Evolutionary conservation across 1,284 basidiomycete species (phyloP).

Genomic region (Quambalaria eucalypti): DNA sequence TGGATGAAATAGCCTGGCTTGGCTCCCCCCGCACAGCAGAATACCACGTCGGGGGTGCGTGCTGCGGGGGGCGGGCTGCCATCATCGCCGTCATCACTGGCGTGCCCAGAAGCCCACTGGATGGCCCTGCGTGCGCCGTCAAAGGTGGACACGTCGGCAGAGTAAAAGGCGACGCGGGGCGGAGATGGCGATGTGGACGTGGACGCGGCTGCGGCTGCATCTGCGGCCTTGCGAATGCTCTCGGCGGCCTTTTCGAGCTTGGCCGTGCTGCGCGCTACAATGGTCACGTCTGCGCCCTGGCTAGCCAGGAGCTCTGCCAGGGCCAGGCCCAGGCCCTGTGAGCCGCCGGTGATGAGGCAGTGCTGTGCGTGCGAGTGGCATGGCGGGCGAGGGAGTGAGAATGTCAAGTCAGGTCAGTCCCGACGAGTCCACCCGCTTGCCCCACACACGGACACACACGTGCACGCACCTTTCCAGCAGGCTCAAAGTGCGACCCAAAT

Average conservation of each 20-base stretch:
- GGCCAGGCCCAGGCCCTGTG: slow-evolving; percentile 66
- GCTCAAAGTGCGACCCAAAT: too few relatives aligned
- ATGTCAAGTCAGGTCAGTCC: too few relatives aligned
- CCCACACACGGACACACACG: too few relatives aligned
- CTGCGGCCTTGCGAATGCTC: slow-evolving; percentile 52
- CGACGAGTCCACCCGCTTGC: too few relatives aligned
- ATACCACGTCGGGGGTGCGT: slow-evolving; percentile 59
- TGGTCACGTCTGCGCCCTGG: slow-evolving; percentile 68
- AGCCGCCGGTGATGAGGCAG: slow-evolving; percentile 66
- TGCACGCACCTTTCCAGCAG: too few relatives aligned
- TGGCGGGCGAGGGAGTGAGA: too few relatives aligned
- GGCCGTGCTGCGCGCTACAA: slow-evolving; percentile 63
- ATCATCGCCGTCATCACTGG: neutral
- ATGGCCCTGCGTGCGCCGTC: slow-evolving; percentile 56
- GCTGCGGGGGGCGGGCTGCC: slow-evolving; percentile 28
- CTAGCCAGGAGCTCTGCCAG: slow-evolving; percentile 62
- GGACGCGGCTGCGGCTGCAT: slow-evolving; percentile 4
- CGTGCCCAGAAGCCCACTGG: slow-evolving; percentile 28
- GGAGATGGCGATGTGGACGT: neutral
- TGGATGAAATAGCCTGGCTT: slow-evolving; percentile 68
- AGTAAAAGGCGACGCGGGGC: slow-evolving; percentile 21
- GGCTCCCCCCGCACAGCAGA: slow-evolving; percentile 65
- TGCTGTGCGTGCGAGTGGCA: too few relatives aligned
- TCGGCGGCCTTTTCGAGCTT: slow-evolving; percentile 58
- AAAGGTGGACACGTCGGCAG: slow-evolving; percentile 39